Evolutionary conservation across 257 asterid genomes (phyloP).

Genomic region (Schizonepeta tenuifolia): DNA sequence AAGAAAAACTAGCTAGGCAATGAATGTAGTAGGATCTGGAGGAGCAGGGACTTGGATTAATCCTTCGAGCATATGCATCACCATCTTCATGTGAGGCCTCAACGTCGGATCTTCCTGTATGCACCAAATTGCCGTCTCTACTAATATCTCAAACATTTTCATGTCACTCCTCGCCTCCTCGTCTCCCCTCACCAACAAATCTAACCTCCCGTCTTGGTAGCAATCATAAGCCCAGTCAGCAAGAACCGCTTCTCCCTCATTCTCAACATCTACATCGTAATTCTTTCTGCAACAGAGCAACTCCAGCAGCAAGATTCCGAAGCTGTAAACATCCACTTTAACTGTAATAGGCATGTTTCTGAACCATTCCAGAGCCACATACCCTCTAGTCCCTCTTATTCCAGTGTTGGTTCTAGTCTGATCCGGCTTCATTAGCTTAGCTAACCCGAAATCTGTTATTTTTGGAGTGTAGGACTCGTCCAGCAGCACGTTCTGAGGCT

Average conservation of each 20-base stretch:
- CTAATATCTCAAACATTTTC: too few species aligned
- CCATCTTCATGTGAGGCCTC: too few species aligned
- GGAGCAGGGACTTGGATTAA: too few species aligned
- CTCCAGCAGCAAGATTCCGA: conserved; percentile 39
- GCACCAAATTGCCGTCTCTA: too few species aligned
- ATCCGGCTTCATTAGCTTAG: conserved; percentile 41
- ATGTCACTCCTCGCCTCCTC: too few species aligned
- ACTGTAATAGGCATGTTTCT: conserved; percentile 35
- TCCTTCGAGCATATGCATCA: too few species aligned
- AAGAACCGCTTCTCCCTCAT: too few species aligned
- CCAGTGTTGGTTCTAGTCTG: conserved; percentile 41
- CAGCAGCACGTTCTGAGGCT: conserved; percentile 53
- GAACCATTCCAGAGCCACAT: conserved; percentile 57
- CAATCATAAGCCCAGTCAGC: too few species aligned
- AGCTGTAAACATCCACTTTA: conserved; percentile 45
- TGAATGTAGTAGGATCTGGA: too few species aligned
- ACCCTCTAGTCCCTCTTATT: conserved; percentile 51
- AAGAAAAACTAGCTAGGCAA: too few species aligned
- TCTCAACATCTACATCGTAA: not conserved
- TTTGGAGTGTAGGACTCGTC: conserved; percentile 33
- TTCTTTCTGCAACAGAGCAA: conserved; percentile 32
- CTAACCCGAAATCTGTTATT: conserved; percentile 52
- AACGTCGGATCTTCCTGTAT: too few species aligned
- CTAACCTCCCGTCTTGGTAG: conserved; percentile 8
- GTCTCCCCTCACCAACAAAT: too few species aligned